Base-by-base conservation (phyloP, 805 yeast species). In the Candida chauliodis region DNA sequence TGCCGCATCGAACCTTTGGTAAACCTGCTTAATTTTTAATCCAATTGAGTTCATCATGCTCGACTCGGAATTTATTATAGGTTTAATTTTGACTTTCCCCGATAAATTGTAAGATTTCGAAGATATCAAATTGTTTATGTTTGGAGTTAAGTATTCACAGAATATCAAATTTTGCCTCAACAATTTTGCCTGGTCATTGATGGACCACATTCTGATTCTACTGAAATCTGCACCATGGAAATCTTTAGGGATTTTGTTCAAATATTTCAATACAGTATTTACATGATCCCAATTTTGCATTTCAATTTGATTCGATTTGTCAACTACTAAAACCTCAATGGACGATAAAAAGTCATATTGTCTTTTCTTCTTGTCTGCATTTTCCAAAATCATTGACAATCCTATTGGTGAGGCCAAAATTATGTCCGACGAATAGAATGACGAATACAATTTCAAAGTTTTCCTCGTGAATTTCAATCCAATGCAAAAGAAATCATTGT, bases 211-310 rank as follows among this genome's bases (percentile, higher is more conserved):
- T 50, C 96, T 75, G 26, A 93, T 81, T 49, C 99, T 75, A 41
- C 93, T 79, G 59, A 93, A 93, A 61, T 93, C 99, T 11, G 95
- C 84, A 46, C 79, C 89, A 46, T 84, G 80, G 46, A 73, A 73
- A 36, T 82, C 78, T 45, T 78, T 76, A 5, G 98, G 98, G 32
- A 89, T 78, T 40, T 72, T 66, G 59, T 90, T 89, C 40, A 89
- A 48, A 54, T 82, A 79, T 45, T 79, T 78, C 48, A 81, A 66
- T 5, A 80, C 73, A 11, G 81, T 79, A 21, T 59, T 60, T 7
- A 93, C 73, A 61, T 91, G 95, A 25, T 84, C 84, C 90, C 97
- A 84, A 53, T 90, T 88, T 61, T 93, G 99, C 84, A 84, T 84
- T 53, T 86, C 84, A 46, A 90, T 70, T 21, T 88, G 85, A 53